A percentile compares a stretch with the other conserved stretches of the same genome.
These are phyloP conservation scores for Coemansia sp. DNA, from an alignment of 192 early-diverging fungal species.

Conservation along the genomic window DNA sequence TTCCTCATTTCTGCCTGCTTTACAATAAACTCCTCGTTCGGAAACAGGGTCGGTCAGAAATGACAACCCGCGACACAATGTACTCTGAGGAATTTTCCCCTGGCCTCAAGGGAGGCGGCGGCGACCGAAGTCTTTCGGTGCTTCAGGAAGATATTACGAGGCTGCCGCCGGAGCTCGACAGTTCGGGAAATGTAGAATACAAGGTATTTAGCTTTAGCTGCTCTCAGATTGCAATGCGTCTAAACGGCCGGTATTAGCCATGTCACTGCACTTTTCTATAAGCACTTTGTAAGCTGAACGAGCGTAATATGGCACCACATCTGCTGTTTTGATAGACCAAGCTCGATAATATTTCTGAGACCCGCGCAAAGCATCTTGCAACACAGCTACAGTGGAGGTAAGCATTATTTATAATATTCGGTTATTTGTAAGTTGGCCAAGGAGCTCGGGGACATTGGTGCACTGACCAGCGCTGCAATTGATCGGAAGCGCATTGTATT, in stretches of 20 bases:
- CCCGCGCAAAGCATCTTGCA: conserved; percentile 76
- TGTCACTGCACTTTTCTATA: neutral
- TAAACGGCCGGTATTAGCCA: neutral
- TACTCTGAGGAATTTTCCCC: conserved; percentile 35
- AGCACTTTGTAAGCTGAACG: conserved; percentile 7
- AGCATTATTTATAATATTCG: conserved; percentile 2
- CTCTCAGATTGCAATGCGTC: conserved; percentile 46
- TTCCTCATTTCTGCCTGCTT: neutral
- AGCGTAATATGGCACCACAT: no score
- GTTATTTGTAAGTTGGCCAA: neutral
- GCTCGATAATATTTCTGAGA: conserved; percentile 24
- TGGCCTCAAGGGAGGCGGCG: neutral
- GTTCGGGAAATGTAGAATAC: conserved; percentile 86
- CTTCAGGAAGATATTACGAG: conserved; percentile 38
- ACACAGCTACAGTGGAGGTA: conserved; percentile 91
- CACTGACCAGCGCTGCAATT: neutral
- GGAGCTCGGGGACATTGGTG: no score
- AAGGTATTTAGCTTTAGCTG: conserved; percentile 63
- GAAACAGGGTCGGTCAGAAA: conserved; percentile 3
- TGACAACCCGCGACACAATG: conserved; percentile 50
- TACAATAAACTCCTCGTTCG: neutral
- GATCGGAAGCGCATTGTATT: conserved; percentile 1
- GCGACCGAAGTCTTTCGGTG: conserved; percentile 14
- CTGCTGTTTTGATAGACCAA: conserved; percentile 31
- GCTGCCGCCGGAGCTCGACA: conserved; percentile 79